Evolutionary conservation across 441 rosid species (phyloP).

Genomic region (Cnidoscolus chayamansa): DNA sequence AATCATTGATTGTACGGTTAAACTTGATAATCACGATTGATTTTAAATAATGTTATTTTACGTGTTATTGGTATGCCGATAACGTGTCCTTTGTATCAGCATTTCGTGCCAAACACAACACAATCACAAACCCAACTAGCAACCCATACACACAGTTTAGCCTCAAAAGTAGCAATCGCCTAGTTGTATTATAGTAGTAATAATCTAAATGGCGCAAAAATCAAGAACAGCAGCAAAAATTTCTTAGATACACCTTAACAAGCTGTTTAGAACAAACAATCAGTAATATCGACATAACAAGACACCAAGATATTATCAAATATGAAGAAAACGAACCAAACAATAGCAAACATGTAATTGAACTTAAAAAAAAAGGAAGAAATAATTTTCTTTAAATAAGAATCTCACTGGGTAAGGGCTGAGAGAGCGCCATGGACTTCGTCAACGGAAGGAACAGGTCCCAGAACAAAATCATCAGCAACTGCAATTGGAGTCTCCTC

Average conservation of each 20-base stretch:
- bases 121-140: neutral
- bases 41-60: neutral
- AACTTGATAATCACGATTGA: constrained; percentile 3
- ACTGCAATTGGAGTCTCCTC: constrained; percentile 21
- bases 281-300: neutral
- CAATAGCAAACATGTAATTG: constrained; percentile 4
- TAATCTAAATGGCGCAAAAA: neutral
- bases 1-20: constrained; percentile 8
- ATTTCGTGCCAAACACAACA: neutral
- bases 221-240: neutral
- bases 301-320: neutral
- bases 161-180: neutral
- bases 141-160: neutral
- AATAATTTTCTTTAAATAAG: neutral
- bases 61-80: neutral
- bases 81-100: neutral
- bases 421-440: constrained; percentile 80
- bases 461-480: constrained; percentile 48
- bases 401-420: constrained; percentile 62
- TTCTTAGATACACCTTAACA: neutral
- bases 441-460: constrained; percentile 69
- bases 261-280: neutral
- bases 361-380: neutral
- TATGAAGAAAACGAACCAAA: neutral
- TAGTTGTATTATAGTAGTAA: neutral